These are phyloP conservation scores for Laetiporus sulphureus DNA, from an alignment of 1,284 basidiomycete genomes.

Conservation along the genomic window DNA sequence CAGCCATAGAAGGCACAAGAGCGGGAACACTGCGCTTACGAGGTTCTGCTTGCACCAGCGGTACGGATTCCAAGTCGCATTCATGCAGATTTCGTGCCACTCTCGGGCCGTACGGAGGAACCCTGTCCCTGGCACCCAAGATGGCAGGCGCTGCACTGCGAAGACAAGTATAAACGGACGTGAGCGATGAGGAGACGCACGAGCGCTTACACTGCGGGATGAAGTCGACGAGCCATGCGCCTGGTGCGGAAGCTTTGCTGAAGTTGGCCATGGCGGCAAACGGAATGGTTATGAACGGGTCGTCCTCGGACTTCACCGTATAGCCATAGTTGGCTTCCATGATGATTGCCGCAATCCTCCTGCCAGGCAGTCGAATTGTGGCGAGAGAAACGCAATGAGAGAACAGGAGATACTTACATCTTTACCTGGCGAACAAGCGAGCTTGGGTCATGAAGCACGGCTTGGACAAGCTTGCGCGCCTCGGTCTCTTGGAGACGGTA, in stretches of 20 bases:
- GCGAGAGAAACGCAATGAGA: not conserved
- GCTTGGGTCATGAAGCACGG: not conserved
- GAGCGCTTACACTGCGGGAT: conserved; percentile 20
- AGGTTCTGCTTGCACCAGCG: conserved; percentile 19
- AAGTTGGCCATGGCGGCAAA: conserved; percentile 22
- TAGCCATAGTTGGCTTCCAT: conserved; percentile 24
- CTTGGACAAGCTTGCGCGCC: not conserved
- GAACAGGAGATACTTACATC: not conserved
- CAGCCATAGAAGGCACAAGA: not conserved
- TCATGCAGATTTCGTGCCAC: conserved; percentile 15
- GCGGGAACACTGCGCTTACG: conserved; percentile 16
- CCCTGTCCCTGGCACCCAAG: conserved; percentile 24
- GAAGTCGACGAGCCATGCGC: conserved; percentile 24
- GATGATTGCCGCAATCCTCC: conserved; percentile 19
- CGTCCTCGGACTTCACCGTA: conserved; percentile 17
- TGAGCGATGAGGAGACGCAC: not conserved
- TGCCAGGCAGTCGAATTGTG: not conserved
- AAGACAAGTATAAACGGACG: not conserved
- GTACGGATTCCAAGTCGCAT: conserved; percentile 18
- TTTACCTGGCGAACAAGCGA: not conserved
- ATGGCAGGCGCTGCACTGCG: conserved; percentile 21
- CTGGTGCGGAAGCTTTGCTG: conserved; percentile 17
- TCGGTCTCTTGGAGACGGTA: not conserved
- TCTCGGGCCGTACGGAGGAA: conserved; percentile 17
- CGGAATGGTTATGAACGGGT: conserved; percentile 18